Conservation (phyloP, 805 yeast genomes). For the Zygoascus bituminiphila region DNA sequence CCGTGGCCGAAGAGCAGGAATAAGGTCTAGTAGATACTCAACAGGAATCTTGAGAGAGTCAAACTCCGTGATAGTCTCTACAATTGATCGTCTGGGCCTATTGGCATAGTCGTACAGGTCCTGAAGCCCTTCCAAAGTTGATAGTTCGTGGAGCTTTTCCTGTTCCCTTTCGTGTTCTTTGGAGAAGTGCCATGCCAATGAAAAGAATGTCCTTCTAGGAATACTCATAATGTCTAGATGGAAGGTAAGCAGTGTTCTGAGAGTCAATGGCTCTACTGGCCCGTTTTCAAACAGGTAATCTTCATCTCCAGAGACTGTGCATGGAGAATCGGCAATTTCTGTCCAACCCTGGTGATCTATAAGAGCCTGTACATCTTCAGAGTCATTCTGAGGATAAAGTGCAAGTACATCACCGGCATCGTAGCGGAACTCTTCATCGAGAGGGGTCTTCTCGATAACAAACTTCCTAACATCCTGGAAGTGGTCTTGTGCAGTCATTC, state of each 20-base stretch:
- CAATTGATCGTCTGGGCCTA: conserved; percentile 78
- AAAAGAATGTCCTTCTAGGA: conserved; percentile 79
- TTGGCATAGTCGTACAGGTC: conserved; percentile 87
- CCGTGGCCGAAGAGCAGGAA: conserved; percentile 76
- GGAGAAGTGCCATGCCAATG: conserved; percentile 65
- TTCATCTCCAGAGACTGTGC: conserved; percentile 31
- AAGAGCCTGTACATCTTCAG: conserved; percentile 52
- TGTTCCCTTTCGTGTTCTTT: conserved; percentile 57
- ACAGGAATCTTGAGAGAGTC: conserved; percentile 67
- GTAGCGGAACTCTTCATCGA: conserved; percentile 29
- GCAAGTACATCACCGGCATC: conserved; percentile 77
- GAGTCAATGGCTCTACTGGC: conserved; percentile 50
- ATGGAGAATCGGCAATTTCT: conserved; percentile 55
- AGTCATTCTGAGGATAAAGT: conserved; percentile 66
- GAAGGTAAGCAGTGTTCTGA: conserved; percentile 62
- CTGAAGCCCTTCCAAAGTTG: conserved; percentile 60
- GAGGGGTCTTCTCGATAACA: conserved; percentile 30
- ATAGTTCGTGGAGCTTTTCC: conserved; percentile 69
- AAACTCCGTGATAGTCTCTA: conserved; percentile 81
- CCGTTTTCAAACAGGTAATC: conserved; percentile 17
- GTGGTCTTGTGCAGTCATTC: conserved; percentile 66
- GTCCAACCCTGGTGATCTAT: conserved; percentile 68
- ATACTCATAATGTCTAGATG: conserved; percentile 77
- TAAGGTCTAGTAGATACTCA: conserved; percentile 62
- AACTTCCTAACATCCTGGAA: conserved; percentile 84